phyloP scores from a whole-genome alignment of 495 filamentous ascomycete species.

The Aspergillus sclerotiicarbonarius region DNA sequence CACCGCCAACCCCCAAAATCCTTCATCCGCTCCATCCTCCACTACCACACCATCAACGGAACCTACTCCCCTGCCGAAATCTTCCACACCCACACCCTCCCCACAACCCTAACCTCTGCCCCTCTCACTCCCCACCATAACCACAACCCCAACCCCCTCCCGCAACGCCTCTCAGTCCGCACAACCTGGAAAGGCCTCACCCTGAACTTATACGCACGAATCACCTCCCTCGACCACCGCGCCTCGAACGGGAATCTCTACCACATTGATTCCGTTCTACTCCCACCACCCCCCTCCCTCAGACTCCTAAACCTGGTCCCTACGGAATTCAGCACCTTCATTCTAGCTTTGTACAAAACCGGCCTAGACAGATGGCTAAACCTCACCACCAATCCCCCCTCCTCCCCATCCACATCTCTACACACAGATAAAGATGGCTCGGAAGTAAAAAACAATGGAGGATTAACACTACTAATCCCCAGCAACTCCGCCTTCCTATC shows the following conservation, averaged over 20 bases:
- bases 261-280: constrained; percentile 64
- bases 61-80: constrained; percentile 60
- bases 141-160: constrained; percentile 46
- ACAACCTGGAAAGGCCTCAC: constrained; percentile 55
- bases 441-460: constrained; percentile 41
- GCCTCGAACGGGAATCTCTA: constrained; percentile 79
- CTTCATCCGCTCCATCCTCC: constrained; percentile 59
- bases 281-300: constrained; percentile 65
- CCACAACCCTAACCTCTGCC: constrained; percentile 30
- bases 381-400: constrained; percentile 25
- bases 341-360: constrained; percentile 67
- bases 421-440: no score
- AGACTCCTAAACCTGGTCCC: constrained; percentile 67
- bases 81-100: constrained; percentile 64
- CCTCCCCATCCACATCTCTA: constrained; percentile 52
- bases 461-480: constrained; percentile 16
- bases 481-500: constrained; percentile 20
- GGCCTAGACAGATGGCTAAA: constrained; percentile 51
- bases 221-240: constrained; percentile 63
- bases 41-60: constrained; percentile 68
- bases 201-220: constrained; percentile 70
- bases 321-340: constrained; percentile 70
- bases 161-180: constrained; percentile 67
- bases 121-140: constrained; percentile 33
- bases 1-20: constrained; percentile 54